Evolutionary conservation across 805 yeast genomes (phyloP).

Genomic region (Suhomyces emberorum): DNA sequence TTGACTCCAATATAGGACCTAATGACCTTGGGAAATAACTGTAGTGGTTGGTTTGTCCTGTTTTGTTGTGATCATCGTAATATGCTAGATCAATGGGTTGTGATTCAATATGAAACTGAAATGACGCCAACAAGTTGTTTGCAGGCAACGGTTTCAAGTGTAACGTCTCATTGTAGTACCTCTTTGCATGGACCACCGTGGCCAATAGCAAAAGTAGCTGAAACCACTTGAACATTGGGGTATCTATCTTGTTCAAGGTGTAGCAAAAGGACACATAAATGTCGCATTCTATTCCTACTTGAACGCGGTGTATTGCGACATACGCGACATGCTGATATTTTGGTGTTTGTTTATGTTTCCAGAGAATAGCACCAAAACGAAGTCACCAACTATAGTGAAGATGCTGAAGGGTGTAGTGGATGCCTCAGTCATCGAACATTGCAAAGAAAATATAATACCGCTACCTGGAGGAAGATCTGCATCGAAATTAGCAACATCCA

Average conservation of each 20-base stretch:
- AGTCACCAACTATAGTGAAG: no score
- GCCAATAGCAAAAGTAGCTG: neutral
- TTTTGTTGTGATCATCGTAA: conserved; percentile 11
- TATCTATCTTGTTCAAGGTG: no score
- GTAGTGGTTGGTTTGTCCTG: conserved; percentile 39
- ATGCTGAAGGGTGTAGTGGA: neutral
- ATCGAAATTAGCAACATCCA: conserved; percentile 45
- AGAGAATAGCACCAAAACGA: neutral
- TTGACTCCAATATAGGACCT: conserved; percentile 67
- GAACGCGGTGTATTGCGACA: no score
- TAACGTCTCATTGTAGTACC: conserved; percentile 55
- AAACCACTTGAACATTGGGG: neutral
- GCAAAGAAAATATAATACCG: conserved; percentile 77
- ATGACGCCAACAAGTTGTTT: conserved; percentile 66
- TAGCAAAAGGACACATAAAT: no score
- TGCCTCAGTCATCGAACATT: conserved; percentile 29
- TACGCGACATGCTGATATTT: neutral
- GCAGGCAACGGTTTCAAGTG: conserved; percentile 68
- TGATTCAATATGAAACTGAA: conserved; percentile 64
- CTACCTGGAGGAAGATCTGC: conserved; percentile 69
- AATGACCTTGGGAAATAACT: conserved; percentile 75
- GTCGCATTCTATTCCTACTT: no score
- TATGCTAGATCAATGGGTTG: conserved; percentile 30
- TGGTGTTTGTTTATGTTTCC: neutral
- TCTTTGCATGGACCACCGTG: conserved; percentile 9